These are phyloP conservation scores for Jatropha curcas DNA, from an alignment of 345 rosid species.

Conservation along the genomic window DNA sequence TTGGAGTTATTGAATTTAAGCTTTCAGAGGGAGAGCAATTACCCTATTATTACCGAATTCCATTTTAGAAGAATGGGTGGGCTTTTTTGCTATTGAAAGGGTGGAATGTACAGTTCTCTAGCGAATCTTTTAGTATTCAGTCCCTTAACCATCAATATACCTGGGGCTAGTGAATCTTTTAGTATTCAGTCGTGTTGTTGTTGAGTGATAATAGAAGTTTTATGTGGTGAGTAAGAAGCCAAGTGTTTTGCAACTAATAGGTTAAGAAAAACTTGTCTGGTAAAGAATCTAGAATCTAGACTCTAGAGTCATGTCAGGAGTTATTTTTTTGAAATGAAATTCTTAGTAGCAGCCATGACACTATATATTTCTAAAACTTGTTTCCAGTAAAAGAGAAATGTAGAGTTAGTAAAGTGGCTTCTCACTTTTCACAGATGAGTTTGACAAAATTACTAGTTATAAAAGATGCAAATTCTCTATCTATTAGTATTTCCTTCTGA, in stretches of 20 bases:
- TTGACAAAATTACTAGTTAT: not conserved
- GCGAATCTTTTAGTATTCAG: too few relatives aligned
- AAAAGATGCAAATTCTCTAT: not conserved
- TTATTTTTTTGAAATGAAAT: not conserved
- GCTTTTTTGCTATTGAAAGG: too few relatives aligned
- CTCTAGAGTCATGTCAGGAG: too few relatives aligned
- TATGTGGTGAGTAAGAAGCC: not conserved
- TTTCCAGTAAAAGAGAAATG: too few relatives aligned
- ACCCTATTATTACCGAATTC: too few relatives aligned
- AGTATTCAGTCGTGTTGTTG: not conserved
- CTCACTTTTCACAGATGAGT: not conserved
- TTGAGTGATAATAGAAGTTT: not conserved
- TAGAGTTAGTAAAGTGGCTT: not conserved
- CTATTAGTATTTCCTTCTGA: conserved; percentile 12
- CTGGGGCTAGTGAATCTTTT: not conserved
- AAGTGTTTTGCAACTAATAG: not conserved
- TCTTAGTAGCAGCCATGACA: not conserved
- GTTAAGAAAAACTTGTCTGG: not conserved
- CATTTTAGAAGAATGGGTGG: too few relatives aligned
- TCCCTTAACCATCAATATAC: not conserved
- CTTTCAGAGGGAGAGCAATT: too few relatives aligned
- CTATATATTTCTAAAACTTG: not conserved
- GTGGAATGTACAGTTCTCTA: too few relatives aligned
- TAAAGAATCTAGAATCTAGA: not conserved
- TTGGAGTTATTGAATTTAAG: too few relatives aligned